These are phyloP conservation scores for Suillus fuscotomentosus DNA, from an alignment of 768 basidiomycete species.

Conservation along the genomic window DNA sequence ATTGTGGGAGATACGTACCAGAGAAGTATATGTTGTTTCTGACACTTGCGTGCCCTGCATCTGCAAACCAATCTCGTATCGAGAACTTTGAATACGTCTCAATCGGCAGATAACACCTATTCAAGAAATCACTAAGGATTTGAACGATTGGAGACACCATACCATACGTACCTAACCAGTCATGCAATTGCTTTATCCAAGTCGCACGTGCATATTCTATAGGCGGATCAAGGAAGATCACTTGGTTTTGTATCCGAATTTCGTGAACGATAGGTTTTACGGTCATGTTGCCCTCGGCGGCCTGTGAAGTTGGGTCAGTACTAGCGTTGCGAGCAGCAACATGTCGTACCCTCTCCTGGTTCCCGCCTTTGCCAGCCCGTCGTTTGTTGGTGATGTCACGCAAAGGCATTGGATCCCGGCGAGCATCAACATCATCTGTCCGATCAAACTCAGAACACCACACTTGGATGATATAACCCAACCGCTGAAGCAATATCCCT, in stretches of 20 bases:
- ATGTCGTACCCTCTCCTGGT: slow-evolving; percentile 70
- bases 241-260: slow-evolving; percentile 97
- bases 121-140: neutral
- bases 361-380: slow-evolving; percentile 63
- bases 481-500: slow-evolving; percentile 68
- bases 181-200: slow-evolving; percentile 89
- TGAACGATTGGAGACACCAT: neutral
- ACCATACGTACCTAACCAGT: slow-evolving; percentile 67
- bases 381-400: slow-evolving; percentile 66
- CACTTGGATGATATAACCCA: slow-evolving; percentile 74
- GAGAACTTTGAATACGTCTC: slow-evolving; percentile 86
- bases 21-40: slow-evolving; percentile 79
- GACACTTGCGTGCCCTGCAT: slow-evolving; percentile 67
- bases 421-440: slow-evolving; percentile 63
- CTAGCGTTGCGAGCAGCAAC: neutral
- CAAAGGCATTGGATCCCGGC: slow-evolving; percentile 48
- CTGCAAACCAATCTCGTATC: slow-evolving; percentile 95
- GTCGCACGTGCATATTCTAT: slow-evolving; percentile 90
- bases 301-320: slow-evolving; percentile 36
- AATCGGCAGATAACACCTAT: slow-evolving; percentile 85
- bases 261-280: slow-evolving; percentile 91
- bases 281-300: slow-evolving; percentile 69
- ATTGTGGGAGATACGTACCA: slow-evolving; percentile 47
- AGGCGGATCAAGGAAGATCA: slow-evolving; percentile 97
- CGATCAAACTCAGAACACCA: slow-evolving; percentile 91